Percentiles rank a stretch among this genome's conserved stretches.
Evolutionary conservation across 1,139 yeast species (phyloP).

Genomic region (Sugiyamaella paludigena): DNA sequence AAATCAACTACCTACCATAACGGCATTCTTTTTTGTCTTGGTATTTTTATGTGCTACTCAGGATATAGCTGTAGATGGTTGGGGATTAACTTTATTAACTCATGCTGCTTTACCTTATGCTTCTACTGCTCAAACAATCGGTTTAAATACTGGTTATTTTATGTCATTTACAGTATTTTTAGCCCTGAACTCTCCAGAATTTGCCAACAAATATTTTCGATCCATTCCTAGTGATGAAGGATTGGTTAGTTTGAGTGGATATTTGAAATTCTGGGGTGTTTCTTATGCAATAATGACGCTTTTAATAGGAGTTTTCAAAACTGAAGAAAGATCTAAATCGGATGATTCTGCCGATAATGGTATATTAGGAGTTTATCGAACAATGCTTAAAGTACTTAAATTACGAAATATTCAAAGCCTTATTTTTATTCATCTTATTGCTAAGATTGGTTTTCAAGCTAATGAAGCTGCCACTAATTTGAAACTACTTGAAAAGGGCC

Average conservation of each 20-base stretch:
- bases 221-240: slow-evolving; percentile 60
- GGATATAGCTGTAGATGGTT: slow-evolving; percentile 98
- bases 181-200: slow-evolving; percentile 88
- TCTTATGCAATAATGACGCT: slow-evolving; percentile 67
- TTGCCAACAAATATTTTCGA: slow-evolving; percentile 82
- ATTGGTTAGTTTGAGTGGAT: slow-evolving; percentile 67
- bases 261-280: slow-evolving; percentile 76
- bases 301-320: slow-evolving; percentile 48
- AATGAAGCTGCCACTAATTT: slow-evolving; percentile 95
- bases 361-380: slow-evolving; percentile 53
- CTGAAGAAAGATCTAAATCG: slow-evolving; percentile 42
- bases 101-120: slow-evolving; percentile 85
- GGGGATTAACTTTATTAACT: slow-evolving; percentile 90
- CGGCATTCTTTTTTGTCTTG: slow-evolving; percentile 65
- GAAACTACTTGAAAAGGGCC: slow-evolving; percentile 88
- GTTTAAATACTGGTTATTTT: slow-evolving; percentile 90
- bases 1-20: slow-evolving; percentile 52
- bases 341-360: slow-evolving; percentile 39
- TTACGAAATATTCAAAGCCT: slow-evolving; percentile 75
- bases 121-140: slow-evolving; percentile 95
- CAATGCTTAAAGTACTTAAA: slow-evolving; percentile 75
- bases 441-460: slow-evolving; percentile 92
- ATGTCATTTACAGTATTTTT: slow-evolving; percentile 85
- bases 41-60: slow-evolving; percentile 95
- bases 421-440: slow-evolving; percentile 68